Evolutionary conservation across 2,329 filamentous ascomycete species (phyloP).

Genomic region (Alternaria infectoria): DNA sequence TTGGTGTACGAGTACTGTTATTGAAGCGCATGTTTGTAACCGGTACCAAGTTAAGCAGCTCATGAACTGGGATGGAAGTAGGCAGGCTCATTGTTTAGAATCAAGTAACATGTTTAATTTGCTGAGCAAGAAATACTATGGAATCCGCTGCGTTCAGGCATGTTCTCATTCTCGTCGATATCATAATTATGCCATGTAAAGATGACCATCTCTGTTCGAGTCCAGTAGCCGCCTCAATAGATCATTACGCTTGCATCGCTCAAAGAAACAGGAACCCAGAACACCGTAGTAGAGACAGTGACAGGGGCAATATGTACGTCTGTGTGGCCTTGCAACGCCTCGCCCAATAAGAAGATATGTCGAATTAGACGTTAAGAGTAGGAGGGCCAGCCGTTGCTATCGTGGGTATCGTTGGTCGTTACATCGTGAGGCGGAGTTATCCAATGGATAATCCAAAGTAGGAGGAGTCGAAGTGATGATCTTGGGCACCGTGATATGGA

Average conservation of each 20-base stretch:
- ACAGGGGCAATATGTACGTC: constrained; percentile 19
- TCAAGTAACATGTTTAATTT: constrained; percentile 9
- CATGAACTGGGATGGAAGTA: not conserved
- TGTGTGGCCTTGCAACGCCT: constrained; percentile 23
- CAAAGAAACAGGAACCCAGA: constrained; percentile 13
- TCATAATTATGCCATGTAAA: constrained; percentile 15
- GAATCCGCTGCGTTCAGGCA: constrained; percentile 11
- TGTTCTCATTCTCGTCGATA: constrained; percentile 16
- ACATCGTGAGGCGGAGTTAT: constrained; percentile 39
- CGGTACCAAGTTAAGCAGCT: not conserved
- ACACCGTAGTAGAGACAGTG: constrained; percentile 20
- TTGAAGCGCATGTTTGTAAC: not conserved
- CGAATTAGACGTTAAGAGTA: constrained; percentile 32
- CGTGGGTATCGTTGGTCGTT: constrained; percentile 49
- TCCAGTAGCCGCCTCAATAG: not conserved
- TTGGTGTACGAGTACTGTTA: not conserved
- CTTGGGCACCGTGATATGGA: constrained; percentile 12
- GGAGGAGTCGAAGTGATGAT: constrained; percentile 14
- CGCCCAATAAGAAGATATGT: constrained; percentile 24
- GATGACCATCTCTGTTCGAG: constrained; percentile 8
- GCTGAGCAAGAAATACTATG: constrained; percentile 7
- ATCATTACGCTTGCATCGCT: constrained; percentile 23
- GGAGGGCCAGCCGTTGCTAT: constrained; percentile 35
- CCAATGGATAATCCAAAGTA: constrained; percentile 25
- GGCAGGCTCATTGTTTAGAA: not conserved